phyloP scores from a whole-genome alignment of 768 basidiomycete genomes.

The Suillus bovinus region DNA sequence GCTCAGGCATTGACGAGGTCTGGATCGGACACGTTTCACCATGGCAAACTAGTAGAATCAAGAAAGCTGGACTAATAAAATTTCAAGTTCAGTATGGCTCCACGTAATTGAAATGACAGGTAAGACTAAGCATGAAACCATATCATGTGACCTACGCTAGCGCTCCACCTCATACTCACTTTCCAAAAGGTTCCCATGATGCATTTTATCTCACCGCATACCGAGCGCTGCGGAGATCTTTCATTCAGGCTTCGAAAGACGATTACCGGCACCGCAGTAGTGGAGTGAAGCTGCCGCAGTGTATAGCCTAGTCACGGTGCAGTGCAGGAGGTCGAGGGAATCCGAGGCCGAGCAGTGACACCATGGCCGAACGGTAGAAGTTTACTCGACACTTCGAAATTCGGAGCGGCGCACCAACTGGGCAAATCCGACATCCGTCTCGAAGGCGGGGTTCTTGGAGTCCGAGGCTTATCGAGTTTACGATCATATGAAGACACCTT shows the following conservation, averaged over 20 bases:
- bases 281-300: neutral
- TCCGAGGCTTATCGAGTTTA: neutral
- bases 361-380: neutral
- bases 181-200: too few relatives aligned
- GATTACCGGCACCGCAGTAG: neutral
- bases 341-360: neutral
- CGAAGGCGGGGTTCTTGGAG: neutral
- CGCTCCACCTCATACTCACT: too few relatives aligned
- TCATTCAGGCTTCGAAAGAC: neutral
- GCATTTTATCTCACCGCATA: too few relatives aligned
- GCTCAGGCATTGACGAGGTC: neutral
- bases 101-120: neutral
- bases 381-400: neutral
- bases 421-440: neutral
- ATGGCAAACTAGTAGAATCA: neutral
- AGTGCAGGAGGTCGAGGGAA: neutral
- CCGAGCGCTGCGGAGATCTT: neutral
- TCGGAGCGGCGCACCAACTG: neutral
- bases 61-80: neutral
- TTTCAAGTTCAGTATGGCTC: neutral
- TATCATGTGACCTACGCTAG: neutral
- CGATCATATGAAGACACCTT: neutral
- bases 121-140: neutral
- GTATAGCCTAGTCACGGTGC: too few relatives aligned
- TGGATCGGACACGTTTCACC: neutral